Evolutionary conservation across 208 protist species (phyloP), one percentile per base, ranked within the genome.

Genomic region (Trypanosoma theileri): DNA sequence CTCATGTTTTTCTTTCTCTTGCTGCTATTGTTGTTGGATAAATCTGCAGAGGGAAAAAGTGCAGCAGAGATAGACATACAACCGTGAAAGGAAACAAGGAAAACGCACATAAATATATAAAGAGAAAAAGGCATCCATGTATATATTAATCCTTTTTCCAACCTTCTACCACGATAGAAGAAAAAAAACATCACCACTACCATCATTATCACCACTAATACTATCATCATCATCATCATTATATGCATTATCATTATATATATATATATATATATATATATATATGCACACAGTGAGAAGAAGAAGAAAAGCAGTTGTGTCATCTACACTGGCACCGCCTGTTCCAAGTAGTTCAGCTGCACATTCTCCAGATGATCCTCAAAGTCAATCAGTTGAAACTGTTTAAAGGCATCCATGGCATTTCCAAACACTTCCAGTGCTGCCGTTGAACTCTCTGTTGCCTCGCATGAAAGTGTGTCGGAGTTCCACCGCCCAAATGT

Each of bases 351-450:
- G 62, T 89, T 85, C 17, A 91, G 31, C 46, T 85, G 78, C 50
- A 86, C 84, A 52, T 88, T 80, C 73, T 95, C 87, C 51, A 95
- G 69, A 68, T 95, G 90, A 55, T 95, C 87, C 65, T 95, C 90
- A 52, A 95, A 89, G 80, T 95, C 90, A 1, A 86, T 72, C 6
- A 95, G 62, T 35, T 82, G 80, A 75, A 88, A 89, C 71, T 88
- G 84, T 59, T 83, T 87, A 24, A 93, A 83, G 13, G 79, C 80
- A 66, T 89, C 84, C 21, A 95, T 66, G 26, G 87, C 87, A 64
- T 91, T 89, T 21, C 66, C 79, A 31, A 93, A 77, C n/a, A 67
- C 59, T 70, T 87, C 80, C 40, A 91, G 53, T 22, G 78, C 87
- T 19, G 73, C 61, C 67, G 82, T 77, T 48, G 59, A 67, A n/a